Conservation (phyloP, 2,329 filamentous ascomycete species). For the Sclerotinia subarctica region DNA sequence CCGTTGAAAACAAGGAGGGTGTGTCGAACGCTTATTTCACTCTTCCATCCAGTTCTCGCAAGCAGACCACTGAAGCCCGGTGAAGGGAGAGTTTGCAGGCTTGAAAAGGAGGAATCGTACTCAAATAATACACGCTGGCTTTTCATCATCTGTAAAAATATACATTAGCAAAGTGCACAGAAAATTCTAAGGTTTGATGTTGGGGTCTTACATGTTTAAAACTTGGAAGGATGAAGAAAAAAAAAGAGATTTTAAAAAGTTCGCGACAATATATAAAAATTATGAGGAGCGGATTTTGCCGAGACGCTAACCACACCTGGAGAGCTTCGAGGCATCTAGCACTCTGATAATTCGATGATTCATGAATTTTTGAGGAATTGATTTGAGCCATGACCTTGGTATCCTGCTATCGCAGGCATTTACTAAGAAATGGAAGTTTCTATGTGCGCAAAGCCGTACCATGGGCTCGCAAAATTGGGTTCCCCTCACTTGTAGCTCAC, state of each 20-base stretch:
- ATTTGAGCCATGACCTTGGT: conserved; percentile 30
- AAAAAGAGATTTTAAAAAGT: conserved; percentile 39
- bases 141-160: conserved; percentile 88
- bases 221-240: conserved; percentile 95
- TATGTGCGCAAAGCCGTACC: not conserved
- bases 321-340: conserved; percentile 28
- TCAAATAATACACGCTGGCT: conserved; percentile 95
- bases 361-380: not conserved
- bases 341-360: not conserved
- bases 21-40: conserved; percentile 99
- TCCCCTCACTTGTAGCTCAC: not conserved
- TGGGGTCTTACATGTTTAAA: conserved; percentile 81
- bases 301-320: conserved; percentile 28
- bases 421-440: conserved; percentile 5
- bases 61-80: conserved; percentile 84
- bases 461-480: conserved; percentile 12
- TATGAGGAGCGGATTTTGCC: conserved; percentile 22
- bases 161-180: conserved; percentile 37
- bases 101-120: conserved; percentile 61
- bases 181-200: conserved; percentile 12
- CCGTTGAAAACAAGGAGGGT: conserved; percentile 94
- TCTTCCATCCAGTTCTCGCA: conserved; percentile 63
- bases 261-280: conserved; percentile 36
- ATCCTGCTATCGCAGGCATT: conserved; percentile 21
- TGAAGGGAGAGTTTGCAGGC: conserved; percentile 79